Evolutionary conservation across 305 asterid species (phyloP), one percentile per base, ranked within the genome.

Genomic region (Fraxinus angustifolia): DNA sequence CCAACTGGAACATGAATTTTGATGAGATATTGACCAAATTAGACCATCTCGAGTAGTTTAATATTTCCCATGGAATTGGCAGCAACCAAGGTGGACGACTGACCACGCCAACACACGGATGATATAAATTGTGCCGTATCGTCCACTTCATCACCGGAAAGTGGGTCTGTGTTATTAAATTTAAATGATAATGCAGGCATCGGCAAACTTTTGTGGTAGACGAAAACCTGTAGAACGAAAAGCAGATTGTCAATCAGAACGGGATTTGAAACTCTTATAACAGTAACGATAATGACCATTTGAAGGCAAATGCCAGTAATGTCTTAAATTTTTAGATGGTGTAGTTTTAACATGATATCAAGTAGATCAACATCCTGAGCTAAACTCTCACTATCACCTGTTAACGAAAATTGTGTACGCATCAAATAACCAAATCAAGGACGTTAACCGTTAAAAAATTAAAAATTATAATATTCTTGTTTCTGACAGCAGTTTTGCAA

Each of bases 31-130:
- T 11, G n/a, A 62, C 58, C 33, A 19, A 75, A 42, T 86, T 87
- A 96, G 82, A 90, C 98, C 98, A 96, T 89, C 91, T 94, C 99
- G 90, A 96, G 82, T 71, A 96, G 90, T 90, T 94, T 96, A 40
- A 96, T 87, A 76, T 96, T 93, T 58, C 99, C 99, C 91, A 93
- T 84, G 62, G 99, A 96, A 83, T 96, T 94, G 19, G 98, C 98
- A 70, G 99, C 98, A 62, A 96, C 96, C 84, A 94, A 89, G 84
- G 97, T 90, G 75, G 97, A 84, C 1, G 98, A 90, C 68, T 96
- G 97, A 62, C 97, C 93, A 0, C 93, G 96, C 98, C 99, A 96
- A 82, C 98, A 96, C 8, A 96, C 97, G 6, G 98, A 93, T 40
- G 99, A 96, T 85, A 93, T 93, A 83, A 96, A 96, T 85, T 91